Conservation (phyloP, 2,329 filamentous ascomycete genomes). For the Paecilomyces niveus region DNA sequence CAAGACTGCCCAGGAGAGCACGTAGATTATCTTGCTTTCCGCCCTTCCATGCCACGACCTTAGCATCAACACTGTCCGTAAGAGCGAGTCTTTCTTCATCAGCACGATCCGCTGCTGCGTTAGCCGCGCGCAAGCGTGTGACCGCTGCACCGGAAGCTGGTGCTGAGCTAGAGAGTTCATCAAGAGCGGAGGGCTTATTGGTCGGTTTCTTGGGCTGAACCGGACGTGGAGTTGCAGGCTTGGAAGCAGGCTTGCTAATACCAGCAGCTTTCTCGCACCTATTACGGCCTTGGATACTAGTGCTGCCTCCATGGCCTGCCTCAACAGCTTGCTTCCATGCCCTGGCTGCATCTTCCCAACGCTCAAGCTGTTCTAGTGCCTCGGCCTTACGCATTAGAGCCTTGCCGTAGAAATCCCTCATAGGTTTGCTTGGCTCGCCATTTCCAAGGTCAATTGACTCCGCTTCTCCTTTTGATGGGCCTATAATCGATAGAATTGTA, state of each 20-base stretch:
- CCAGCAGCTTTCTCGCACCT: slow-evolving; percentile 83
- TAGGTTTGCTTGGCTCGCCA: slow-evolving; percentile 65
- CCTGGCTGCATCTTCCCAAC: slow-evolving; percentile 73
- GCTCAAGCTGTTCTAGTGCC: slow-evolving; percentile 90
- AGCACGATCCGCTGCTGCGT: slow-evolving; percentile 73
- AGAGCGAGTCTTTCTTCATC: slow-evolving; percentile 93
- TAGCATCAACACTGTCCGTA: slow-evolving; percentile 75
- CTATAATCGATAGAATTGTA: slow-evolving; percentile 70
- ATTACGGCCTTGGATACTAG: slow-evolving; percentile 76
- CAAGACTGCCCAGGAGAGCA: slow-evolving; percentile 77
- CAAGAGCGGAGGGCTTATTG: slow-evolving; percentile 24
- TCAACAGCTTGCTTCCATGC: slow-evolving; percentile 82
- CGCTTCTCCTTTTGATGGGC: slow-evolving; percentile 66
- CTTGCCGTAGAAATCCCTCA: slow-evolving; percentile 91
- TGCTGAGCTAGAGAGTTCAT: slow-evolving; percentile 32
- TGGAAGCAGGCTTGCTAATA: slow-evolving; percentile 47
- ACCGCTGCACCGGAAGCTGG: slow-evolving; percentile 65
- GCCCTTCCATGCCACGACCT: slow-evolving; percentile 72
- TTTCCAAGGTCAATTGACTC: slow-evolving; percentile 68
- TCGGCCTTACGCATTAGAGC: slow-evolving; percentile 92
- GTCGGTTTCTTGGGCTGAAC: slow-evolving; percentile 37
- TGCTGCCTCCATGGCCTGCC: slow-evolving; percentile 74
- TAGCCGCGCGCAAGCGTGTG: slow-evolving; percentile 70
- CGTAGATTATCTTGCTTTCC: slow-evolving; percentile 90
- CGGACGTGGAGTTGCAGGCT: slow-evolving; percentile 31